Evolutionary conservation across 805 yeast genomes (phyloP), one percentile per base, ranked within the genome.

Genomic region (Candida insectorum): DNA sequence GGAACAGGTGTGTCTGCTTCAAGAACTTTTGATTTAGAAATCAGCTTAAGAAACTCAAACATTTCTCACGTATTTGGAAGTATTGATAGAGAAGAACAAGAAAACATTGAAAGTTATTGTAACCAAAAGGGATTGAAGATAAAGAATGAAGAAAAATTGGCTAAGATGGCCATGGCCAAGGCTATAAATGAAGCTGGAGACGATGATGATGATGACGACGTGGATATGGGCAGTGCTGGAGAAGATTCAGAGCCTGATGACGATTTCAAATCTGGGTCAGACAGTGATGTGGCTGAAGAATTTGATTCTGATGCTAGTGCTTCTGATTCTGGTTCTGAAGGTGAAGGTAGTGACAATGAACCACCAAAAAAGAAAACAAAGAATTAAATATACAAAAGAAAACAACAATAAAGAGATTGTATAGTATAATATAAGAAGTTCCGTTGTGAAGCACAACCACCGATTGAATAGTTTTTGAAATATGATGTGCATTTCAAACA

Each of bases 1-100:
- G 95, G 96, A 7, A 62, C 68, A 2, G 79, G 88, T 1, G 74
- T 79, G 1, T 71, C 86, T 1, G 75, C 85, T 2, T 82, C 94
- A 19, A 79, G 96, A 54, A 93, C 97, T 0, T 93, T 93, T 60
- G 99, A 93, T 60, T 65, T 93, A 64, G 93, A 91, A 46, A 77
- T 93, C 33, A 70, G 70, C 18, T 64, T 89, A 37, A 74, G 81
- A 43, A 74, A 77, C 25, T 79, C 82, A 26, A 52, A 48, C 37
- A 81, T 77, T 32, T 69, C 85, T 11, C 93, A 89, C 46, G 79
- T 79, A 25, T 91, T 93, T 59, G 94, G 95, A 44, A 86, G 85
- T 51, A 84, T 93, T 46, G 81, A 81, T 41, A 78, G 87, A 56
- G 96, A 86, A 43, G 98, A 93, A 54, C 97, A 89, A 58, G 77